Base-by-base conservation (phyloP, 179 eudicot genomes). In the Pouteria campechiana region DNA sequence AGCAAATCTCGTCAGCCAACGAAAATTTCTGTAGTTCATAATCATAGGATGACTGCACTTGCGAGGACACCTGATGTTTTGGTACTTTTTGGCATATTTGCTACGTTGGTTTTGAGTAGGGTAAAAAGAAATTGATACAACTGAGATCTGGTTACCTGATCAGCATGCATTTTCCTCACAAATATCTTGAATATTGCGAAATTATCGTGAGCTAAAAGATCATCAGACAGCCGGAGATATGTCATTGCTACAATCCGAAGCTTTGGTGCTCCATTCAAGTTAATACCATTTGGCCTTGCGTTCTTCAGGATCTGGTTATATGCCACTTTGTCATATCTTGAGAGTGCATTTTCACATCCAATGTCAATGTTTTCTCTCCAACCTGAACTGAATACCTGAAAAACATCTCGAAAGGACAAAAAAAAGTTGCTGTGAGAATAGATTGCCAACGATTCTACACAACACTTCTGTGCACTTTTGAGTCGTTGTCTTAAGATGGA, bases 281-380 rank as follows among this genome's bases (percentile, higher is more conserved):
- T 83, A 16, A 68, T 48, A 12, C 96, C 88, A 41, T 77, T 70
- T 14, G 94, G 80, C 41, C 92, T 75, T 11, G 68, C 86, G 21
- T 75, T 77, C 3, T 75, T 46, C 34, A 77, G 69, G 32, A 88
- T 80, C 50, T 77, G 94, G 37, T 88, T 73, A 44, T 88, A 80
- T 41, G 72, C 94, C 6, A 57, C 38, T 7, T 67, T 69, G 37
- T 80, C 94, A 51, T 75, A 83, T 51, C 92, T 66, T 54, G 79
- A 17, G 15, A 88, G 82, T 30, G 92, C 94, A 69, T 79, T 88
- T 71, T 87, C 92, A 25, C 88, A 90, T 0, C 84, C 92, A 18
- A 81, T 80, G 6, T 73, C 60, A 9, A 78, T 58, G 5, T 66
- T 64, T 49, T 78, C 92, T 46, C 54, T 67, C 87, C 87, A 75